phyloP scores from a whole-genome alignment of 164 flowering plant species.

The Stephania yunnanensis region DNA sequence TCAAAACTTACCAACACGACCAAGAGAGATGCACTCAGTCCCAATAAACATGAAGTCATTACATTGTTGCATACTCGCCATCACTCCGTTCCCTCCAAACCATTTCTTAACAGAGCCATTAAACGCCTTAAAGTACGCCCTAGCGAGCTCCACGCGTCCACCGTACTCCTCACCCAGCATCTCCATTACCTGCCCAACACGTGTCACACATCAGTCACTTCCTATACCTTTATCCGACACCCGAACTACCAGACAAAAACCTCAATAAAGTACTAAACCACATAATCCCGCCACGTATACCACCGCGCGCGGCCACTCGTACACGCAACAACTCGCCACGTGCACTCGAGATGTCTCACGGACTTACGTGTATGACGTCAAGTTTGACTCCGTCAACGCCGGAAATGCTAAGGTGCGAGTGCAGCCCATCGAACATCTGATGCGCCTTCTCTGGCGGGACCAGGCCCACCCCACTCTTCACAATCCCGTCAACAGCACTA shows the following conservation, averaged over 20 bases:
- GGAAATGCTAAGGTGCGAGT: conserved; percentile 47
- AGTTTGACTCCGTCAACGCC: conserved; percentile 81
- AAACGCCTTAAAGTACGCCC: conserved; percentile 57
- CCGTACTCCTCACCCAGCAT: conserved; percentile 67
- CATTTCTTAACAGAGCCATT: conserved; percentile 51
- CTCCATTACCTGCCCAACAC: conserved; percentile 44
- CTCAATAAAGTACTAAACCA: no score
- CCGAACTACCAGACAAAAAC: no score
- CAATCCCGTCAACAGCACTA: conserved; percentile 69
- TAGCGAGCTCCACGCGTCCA: conserved; percentile 66
- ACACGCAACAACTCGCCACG: no score
- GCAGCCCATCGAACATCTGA: conserved; percentile 61
- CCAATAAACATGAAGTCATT: conserved; percentile 80
- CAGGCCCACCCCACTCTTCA: conserved; percentile 52
- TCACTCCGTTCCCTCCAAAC: conserved; percentile 68
- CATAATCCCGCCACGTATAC: no score
- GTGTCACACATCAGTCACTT: no score
- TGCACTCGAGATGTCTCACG: no score
- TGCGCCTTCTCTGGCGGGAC: conserved; percentile 54
- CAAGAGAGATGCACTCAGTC: conserved; percentile 59
- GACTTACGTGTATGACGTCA: conserved; percentile 79
- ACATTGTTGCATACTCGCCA: conserved; percentile 84
- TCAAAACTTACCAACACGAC: conserved; percentile 57
- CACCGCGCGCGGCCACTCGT: no score
- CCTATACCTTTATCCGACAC: no score